phyloP scores from a whole-genome alignment of 164 flowering plant species.

The Magnolia changhungtana region DNA sequence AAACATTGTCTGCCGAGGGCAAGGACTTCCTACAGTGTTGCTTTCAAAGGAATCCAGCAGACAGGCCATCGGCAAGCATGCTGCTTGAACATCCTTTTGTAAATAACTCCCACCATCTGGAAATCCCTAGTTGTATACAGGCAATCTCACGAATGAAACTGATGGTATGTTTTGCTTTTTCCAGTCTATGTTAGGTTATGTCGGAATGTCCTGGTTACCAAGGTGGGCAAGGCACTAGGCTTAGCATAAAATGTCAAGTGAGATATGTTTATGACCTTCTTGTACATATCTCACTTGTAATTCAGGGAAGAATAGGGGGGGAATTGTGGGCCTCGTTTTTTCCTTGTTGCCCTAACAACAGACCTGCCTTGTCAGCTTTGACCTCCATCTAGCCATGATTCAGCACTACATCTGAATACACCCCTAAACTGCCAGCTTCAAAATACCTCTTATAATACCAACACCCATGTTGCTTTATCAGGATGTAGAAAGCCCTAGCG shows the following conservation, averaged over 20 bases:
- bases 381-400: background rate
- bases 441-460: background rate
- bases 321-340: too few relatives aligned
- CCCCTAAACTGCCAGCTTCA: background rate
- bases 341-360: too few relatives aligned
- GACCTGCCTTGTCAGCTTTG: too few relatives aligned
- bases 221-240: too few relatives aligned
- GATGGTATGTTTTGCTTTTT: constrained; percentile 11
- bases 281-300: too few relatives aligned
- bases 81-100: constrained; percentile 74
- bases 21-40: constrained; percentile 77
- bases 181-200: background rate
- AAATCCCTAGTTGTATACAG: constrained; percentile 19
- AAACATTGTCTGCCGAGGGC: constrained; percentile 66
- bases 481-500: constrained; percentile 26
- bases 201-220: background rate
- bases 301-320: too few relatives aligned
- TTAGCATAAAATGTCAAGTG: too few relatives aligned
- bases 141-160: constrained; percentile 25
- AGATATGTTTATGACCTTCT: too few relatives aligned
- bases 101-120: constrained; percentile 37
- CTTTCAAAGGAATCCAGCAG: constrained; percentile 83
- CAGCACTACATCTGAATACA: background rate
- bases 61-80: constrained; percentile 67
- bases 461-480: constrained; percentile 3